These are phyloP conservation scores for Sutorius eximius DNA, from an alignment of 1,284 basidiomycete genomes.

Conservation along the genomic window DNA sequence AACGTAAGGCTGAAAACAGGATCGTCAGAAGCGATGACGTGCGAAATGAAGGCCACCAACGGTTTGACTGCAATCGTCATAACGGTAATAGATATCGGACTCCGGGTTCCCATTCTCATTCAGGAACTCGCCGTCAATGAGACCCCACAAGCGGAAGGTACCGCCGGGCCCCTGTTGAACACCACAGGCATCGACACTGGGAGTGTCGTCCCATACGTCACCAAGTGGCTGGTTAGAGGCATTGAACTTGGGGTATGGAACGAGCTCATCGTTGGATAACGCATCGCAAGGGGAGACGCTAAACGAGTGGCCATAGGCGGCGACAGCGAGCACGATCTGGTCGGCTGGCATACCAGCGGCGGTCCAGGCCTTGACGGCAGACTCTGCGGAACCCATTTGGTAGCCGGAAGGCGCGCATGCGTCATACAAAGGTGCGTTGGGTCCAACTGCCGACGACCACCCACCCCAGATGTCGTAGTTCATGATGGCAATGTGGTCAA, in stretches of 20 bases:
- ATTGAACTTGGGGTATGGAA: conserved; percentile 42
- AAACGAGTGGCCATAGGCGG: conserved; percentile 55
- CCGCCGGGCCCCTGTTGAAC: conserved; percentile 36
- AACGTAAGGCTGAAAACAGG: conserved; percentile 42
- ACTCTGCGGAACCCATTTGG: conserved; percentile 61
- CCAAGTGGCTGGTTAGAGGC: conserved; percentile 39
- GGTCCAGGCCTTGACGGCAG: conserved; percentile 61
- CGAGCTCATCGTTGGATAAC: conserved; percentile 29
- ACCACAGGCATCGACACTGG: conserved; percentile 42
- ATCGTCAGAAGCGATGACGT: neutral
- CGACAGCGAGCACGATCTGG: conserved; percentile 67
- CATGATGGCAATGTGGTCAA: conserved; percentile 74
- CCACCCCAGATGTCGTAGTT: conserved; percentile 72
- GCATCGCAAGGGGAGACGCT: conserved; percentile 38
- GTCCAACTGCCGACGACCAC: conserved; percentile 49
- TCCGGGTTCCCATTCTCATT: conserved; percentile 37
- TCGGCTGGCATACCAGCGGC: conserved; percentile 59
- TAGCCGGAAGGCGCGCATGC: conserved; percentile 53
- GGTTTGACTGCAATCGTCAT: conserved; percentile 50
- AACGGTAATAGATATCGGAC: conserved; percentile 42
- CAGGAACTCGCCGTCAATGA: conserved; percentile 44
- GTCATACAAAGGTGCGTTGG: conserved; percentile 70
- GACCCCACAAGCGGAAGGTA: conserved; percentile 42
- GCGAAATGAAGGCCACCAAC: conserved; percentile 32
- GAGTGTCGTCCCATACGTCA: conserved; percentile 41